Evolutionary conservation across 768 basidiomycete species (phyloP).

Genomic region (Trametes cingulata): DNA sequence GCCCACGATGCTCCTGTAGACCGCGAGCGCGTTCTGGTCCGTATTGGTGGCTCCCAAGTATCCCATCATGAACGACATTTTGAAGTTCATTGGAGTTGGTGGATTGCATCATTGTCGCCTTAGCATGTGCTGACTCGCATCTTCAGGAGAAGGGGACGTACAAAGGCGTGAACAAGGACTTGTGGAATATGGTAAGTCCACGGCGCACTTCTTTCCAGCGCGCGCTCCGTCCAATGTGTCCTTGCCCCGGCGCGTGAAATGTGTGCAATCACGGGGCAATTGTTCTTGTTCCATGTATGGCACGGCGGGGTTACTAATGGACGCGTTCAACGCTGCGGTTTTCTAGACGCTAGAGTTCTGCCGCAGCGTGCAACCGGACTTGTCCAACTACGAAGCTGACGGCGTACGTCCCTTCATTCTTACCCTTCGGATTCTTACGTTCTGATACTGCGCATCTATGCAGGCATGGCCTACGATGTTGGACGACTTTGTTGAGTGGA

Average conservation of each 20-base stretch:
- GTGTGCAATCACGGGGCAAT: background rate
- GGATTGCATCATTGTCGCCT: background rate
- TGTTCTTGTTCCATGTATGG: background rate
- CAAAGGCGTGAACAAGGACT: conserved; percentile 80
- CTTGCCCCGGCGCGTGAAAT: background rate
- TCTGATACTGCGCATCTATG: background rate
- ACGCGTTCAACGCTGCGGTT: background rate
- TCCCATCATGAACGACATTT: conserved; percentile 62
- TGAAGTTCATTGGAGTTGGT: conserved; percentile 65
- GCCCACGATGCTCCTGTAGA: conserved; percentile 40
- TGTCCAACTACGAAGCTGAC: conserved; percentile 73
- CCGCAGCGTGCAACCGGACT: conserved; percentile 53
- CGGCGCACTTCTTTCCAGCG: background rate
- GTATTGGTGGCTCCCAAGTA: conserved; percentile 69
- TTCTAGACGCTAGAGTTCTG: conserved; percentile 77
- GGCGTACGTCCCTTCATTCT: conserved; percentile 48
- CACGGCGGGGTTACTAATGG: background rate
- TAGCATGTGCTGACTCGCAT: background rate
- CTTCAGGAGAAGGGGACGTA: conserved; percentile 54
- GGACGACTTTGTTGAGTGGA: conserved; percentile 79
- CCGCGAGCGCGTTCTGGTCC: conserved; percentile 73
- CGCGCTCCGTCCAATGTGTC: background rate
- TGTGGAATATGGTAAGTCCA: conserved; percentile 76
- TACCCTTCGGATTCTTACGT: background rate
- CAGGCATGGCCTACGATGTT: conserved; percentile 84